Conservation (phyloP, 495 filamentous ascomycete genomes). For the Podospora comata region DNA sequence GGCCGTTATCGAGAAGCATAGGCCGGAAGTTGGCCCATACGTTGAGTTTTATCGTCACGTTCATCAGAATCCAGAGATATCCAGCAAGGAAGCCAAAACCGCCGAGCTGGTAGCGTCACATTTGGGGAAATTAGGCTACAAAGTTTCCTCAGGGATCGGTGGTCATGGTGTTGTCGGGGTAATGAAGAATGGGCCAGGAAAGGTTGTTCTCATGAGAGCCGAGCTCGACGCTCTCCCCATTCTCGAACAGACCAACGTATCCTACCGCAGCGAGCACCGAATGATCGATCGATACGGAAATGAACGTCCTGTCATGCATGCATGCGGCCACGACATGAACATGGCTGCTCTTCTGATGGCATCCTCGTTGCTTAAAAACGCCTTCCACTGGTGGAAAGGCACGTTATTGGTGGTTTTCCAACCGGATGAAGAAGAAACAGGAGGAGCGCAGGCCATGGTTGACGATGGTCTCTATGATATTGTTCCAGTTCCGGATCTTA, state of each 20-base stretch:
- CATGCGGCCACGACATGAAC: conserved; percentile 66
- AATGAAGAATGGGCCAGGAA: conserved; percentile 53
- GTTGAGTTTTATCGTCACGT: conserved; percentile 49
- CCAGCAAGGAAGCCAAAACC: conserved; percentile 46
- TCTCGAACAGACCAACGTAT: conserved; percentile 53
- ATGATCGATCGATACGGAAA: conserved; percentile 45
- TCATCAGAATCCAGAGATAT: conserved; percentile 51
- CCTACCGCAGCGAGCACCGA: conserved; percentile 51
- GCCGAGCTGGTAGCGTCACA: conserved; percentile 41
- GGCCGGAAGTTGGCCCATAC: conserved; percentile 25
- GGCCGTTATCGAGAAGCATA: background rate
- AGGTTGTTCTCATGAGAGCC: conserved; percentile 54
- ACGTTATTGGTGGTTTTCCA: conserved; percentile 60
- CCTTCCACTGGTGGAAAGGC: conserved; percentile 51
- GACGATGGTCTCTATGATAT: conserved; percentile 58
- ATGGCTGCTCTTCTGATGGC: conserved; percentile 52
- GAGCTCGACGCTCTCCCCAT: conserved; percentile 64
- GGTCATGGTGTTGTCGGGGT: conserved; percentile 56
- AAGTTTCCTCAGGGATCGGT: conserved; percentile 50
- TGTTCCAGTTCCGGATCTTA: conserved; percentile 53
- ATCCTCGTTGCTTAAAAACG: conserved; percentile 42
- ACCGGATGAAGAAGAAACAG: conserved; percentile 55
- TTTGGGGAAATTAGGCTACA: conserved; percentile 42
- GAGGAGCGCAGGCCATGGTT: conserved; percentile 59
- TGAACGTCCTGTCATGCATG: conserved; percentile 59